Evolutionary conservation across 306 rosid genomes (phyloP), one percentile per base, ranked within the genome.

Genomic region (Spatholobus suberectus): DNA sequence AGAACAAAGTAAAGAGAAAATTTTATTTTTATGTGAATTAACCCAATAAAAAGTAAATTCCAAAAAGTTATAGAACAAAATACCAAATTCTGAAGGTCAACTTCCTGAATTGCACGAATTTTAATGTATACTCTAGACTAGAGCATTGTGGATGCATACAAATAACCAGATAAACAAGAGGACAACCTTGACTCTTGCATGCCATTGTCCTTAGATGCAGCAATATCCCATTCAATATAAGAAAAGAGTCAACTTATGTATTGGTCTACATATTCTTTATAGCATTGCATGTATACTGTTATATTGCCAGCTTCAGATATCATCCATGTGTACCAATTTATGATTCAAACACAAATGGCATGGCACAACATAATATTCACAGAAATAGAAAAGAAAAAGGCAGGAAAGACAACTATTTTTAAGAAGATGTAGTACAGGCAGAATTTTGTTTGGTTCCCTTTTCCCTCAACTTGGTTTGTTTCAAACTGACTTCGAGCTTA

Each of bases 41-140:
- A 75, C 5, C 17, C 44, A 38, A 73, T 18, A 58, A n/a, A 55
- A 74, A 17, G 13, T 72, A 11, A 23, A 37, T 26, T 67, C 35
- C 58, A 75, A 79, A 74, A 67, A 15, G 23, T 55, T 29, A 59
- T 5, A 12, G 17, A 12, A 26, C 18, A 26, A 59, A 59, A 59
- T 14, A 38, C 55, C 35, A 68, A 17, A 68, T 72, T 68, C 34
- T 69, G 23, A 55, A 76, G 82, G 72, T 76, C 44, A 82, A 54
- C 17, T 67, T 75, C 81, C 63, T 1, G 41, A 82, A 41, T 66
- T 69, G 80, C 62, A 65, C 18, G 29, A 32, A 75, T 43, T 18
- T 12, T 49, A 49, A 11, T 75, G 79, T 13, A 38, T 27, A 59
- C 37, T 66, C 18, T 52, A 40, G 49, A 11, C 18, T 52, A 40